Base-by-base conservation (phyloP, 106 monocot species). In the Dioscorea dumetorum region DNA sequence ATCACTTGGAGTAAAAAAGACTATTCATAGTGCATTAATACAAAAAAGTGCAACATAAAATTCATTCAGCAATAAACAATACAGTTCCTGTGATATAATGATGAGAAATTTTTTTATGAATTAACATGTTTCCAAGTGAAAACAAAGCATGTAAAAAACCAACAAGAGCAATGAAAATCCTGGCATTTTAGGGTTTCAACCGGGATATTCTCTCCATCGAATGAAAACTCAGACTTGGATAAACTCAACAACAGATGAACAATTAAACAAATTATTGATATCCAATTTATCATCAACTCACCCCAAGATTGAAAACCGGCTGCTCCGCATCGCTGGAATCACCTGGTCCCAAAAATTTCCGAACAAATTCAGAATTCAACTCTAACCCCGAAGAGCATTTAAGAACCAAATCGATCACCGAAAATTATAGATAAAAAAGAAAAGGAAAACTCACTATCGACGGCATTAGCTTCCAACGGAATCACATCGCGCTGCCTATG, bases 401-500 rank as follows among this genome's bases (percentile, higher is more conserved):
- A 41, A 31, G 2, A 48, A 35, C 18, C 58, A 7, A 63, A 16
- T 9, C 41, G 35, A 56, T 64, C 34, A 57, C 67, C 3, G 11
- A 34, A 65, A 13, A 58, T 23, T 21, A 4, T 18, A 70, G 4
- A 23, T 24, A 49, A 49, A 8, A 33, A 33, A 18, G n/a, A n/a
- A 68, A 73, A 20, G 2, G 17, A 22, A 21, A 64, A 63, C 35
- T 69, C 48, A 82, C 77, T 77, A 17, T 33, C 48, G 20, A 72
- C 83, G 15, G 57, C 58, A n/a, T 75, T 63, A 24, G 49, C 57
- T 58, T 87, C 74, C 17, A 94, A 79, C 41, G 85, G 94, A 75
- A 94, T 72, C 71, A 94, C 66, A 57, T 90, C 94, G 11, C 85
- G 76, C 52, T 94, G 94, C 71, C 90, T 94, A 74, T 94, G 90